Evolutionary conservation across 1,284 basidiomycete species (phyloP).

Genomic region (Tylopilus orsonianus): DNA sequence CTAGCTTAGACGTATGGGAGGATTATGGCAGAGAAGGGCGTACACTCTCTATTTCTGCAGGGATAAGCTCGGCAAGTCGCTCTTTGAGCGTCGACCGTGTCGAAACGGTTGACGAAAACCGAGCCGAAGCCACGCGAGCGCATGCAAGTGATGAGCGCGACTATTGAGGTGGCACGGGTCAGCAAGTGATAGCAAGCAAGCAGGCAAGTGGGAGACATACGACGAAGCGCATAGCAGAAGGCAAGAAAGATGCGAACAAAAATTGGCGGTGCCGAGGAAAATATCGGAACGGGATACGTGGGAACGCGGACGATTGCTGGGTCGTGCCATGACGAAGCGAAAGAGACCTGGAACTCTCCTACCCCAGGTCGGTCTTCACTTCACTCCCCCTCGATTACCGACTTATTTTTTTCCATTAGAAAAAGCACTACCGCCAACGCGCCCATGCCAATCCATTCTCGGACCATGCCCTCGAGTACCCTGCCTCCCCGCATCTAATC

Average conservation of each 20-base stretch:
- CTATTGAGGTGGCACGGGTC: constrained; percentile 32
- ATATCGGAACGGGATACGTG: constrained; percentile 29
- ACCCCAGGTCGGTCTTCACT: constrained; percentile 26
- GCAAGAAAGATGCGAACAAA: constrained; percentile 19
- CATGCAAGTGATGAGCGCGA: constrained; percentile 48
- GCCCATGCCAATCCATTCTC: constrained; percentile 99
- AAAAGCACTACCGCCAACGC: constrained; percentile 95
- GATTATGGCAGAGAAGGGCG: constrained; percentile 17
- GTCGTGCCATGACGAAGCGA: constrained; percentile 27
- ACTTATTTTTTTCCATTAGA: constrained; percentile 46
- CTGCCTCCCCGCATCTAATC: constrained; percentile 74
- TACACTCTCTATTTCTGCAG: constrained; percentile 84
- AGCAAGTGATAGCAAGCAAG: neutral
- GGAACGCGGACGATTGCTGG: neutral
- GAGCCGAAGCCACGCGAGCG: constrained; percentile 47
- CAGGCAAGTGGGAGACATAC: constrained; percentile 33
- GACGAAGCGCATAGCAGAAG: constrained; percentile 39
- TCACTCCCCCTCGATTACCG: neutral
- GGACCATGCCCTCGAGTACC: constrained; percentile 92
- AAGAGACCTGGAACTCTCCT: constrained; percentile 25
- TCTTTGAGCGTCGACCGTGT: constrained; percentile 85
- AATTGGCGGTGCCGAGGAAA: constrained; percentile 19
- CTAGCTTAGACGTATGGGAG: constrained; percentile 8
- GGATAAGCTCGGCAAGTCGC: constrained; percentile 88
- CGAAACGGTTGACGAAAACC: constrained; percentile 64